Base-by-base conservation (phyloP, 192 early-diverging fungal species). In the Backusella macrospora region DNA sequence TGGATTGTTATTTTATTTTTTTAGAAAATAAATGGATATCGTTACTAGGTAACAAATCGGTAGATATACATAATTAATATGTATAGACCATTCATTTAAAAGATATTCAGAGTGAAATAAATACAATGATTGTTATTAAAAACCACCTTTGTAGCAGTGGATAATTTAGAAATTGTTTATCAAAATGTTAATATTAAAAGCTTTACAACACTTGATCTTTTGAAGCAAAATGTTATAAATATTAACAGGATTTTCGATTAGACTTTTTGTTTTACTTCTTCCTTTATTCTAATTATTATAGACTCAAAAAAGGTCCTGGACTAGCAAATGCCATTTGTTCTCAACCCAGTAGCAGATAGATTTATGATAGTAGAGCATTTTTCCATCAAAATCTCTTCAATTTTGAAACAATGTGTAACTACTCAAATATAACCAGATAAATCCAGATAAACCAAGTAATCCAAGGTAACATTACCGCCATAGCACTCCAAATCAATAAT, bases 141-240 rank as follows among this genome's bases (percentile, higher is more conserved):
- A 79, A 84, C 45, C 45, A 82, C 40, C 80, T 91, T 29, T 87
- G 84, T 66, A 82, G 89, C 37, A 87, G 88, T 46, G 88, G 90
- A 37, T 73, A 72, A 16, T 84, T 88, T 37, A 81, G n/a, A 77
- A 45, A 63, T 73, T 7, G 73, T 72, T 6, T 37, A 66, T 29
- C 45, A 46, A 7, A 15, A 71, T 1, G 68, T 65, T 0, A 7
- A 67, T 10, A 15, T 29, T 1, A 78, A 70, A 62, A 84, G 87
- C 8, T 81, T 90, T n/a, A 65, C 80, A 1, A 80, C 84, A 38
- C 83, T 84, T 72, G 74, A 90, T 70, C 80, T 91, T 68, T 71
- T 83, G 62, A 72, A 73, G 4, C 74, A 73, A 13, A 64, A 16
- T 12, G 43, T 64, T 34, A 49, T 68, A 26, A 43, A 46, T 14